These are phyloP conservation scores for Trypanosoma avium DNA, from an alignment of 208 protist species.

Conservation along the genomic window DNA sequence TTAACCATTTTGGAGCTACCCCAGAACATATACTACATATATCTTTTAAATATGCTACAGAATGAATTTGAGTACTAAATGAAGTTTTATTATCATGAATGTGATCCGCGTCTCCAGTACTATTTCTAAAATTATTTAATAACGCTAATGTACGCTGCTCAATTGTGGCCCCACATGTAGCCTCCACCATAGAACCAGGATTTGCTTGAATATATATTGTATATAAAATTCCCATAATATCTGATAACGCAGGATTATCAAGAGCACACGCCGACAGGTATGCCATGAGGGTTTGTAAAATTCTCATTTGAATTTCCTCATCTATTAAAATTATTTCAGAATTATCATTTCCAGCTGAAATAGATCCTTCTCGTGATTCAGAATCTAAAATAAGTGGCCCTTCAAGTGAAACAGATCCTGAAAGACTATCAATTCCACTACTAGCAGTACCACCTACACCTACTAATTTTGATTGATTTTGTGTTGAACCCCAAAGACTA, in stretches of 20 bases:
- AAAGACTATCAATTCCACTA: background rate
- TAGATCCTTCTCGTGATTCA: background rate
- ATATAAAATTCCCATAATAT: conserved; percentile 59
- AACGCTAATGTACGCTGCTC: conserved; percentile 50
- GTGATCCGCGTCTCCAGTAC: background rate
- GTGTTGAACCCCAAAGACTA: background rate
- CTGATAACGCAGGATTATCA: conserved; percentile 32
- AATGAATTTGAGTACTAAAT: conserved; percentile 50
- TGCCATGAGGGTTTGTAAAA: conserved; percentile 56
- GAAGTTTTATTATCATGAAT: conserved; percentile 13
- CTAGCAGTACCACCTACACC: too few species aligned
- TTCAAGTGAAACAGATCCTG: background rate
- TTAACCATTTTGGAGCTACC: conserved; percentile 31
- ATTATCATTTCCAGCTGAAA: background rate
- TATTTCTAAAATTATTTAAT: conserved; percentile 6
- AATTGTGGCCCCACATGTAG: conserved; percentile 62
- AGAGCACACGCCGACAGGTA: conserved; percentile 53
- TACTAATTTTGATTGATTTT: too few species aligned
- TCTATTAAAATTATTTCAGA: conserved; percentile 16
- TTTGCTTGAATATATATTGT: conserved; percentile 47
- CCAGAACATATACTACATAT: conserved; percentile 44
- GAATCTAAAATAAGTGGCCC: background rate
- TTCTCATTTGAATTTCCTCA: conserved; percentile 57
- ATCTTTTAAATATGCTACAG: conserved; percentile 62
- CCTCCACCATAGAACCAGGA: conserved; percentile 60